These are phyloP conservation scores for Pyracantha coccinea DNA, from an alignment of 331 rosid genomes.

Conservation along the genomic window DNA sequence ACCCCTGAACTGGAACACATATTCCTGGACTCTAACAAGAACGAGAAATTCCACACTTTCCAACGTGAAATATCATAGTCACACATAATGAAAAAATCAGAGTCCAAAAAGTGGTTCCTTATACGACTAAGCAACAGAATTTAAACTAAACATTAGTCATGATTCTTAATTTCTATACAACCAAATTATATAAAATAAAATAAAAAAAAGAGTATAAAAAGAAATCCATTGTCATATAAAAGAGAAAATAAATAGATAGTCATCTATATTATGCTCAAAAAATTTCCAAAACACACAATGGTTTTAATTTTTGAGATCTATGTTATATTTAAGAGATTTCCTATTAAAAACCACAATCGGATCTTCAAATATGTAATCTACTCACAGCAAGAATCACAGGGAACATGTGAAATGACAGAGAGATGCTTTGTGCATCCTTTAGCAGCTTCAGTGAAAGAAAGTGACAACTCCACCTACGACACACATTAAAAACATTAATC, in stretches of 20 bases:
- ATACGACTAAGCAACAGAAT: neutral
- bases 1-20: neutral
- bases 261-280: neutral
- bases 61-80: neutral
- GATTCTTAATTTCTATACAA: neutral
- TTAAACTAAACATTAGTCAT: neutral
- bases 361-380: neutral
- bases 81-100: neutral
- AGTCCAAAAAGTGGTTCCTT: neutral
- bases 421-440: slow-evolving; percentile 72
- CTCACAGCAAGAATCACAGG: slow-evolving; percentile 82
- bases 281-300: neutral
- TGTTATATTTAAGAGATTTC: neutral
- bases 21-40: neutral
- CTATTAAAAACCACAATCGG: neutral
- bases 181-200: neutral
- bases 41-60: neutral
- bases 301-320: neutral
- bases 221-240: neutral
- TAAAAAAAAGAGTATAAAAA: neutral
- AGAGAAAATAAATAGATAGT: neutral
- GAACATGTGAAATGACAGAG: slow-evolving; percentile 69
- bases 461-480: slow-evolving; percentile 59
- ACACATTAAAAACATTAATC: slow-evolving; percentile 5
- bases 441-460: slow-evolving; percentile 75